Percentiles rank a stretch among this genome's conserved stretches.
Evolutionary conservation across 805 yeast genomes (phyloP).

Genomic region (Pichia thaimueangensis): DNA sequence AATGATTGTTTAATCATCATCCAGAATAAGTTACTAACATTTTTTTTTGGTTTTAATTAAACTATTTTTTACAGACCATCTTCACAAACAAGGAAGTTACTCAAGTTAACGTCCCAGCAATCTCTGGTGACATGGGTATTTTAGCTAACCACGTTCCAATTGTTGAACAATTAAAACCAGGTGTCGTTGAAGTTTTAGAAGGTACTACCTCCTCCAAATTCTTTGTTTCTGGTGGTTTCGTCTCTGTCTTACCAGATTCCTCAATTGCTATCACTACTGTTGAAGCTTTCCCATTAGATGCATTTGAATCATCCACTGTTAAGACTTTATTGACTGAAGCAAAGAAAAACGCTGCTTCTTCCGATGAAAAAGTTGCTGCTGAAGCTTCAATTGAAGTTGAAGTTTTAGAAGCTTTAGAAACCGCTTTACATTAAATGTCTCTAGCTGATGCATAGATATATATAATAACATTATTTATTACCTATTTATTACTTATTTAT

Average conservation of each 20-base stretch:
- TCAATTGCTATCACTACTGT: conserved; percentile 84
- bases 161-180: conserved; percentile 94
- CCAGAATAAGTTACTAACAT: no score
- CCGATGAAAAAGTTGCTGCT: conserved; percentile 85
- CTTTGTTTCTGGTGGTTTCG: conserved; percentile 95
- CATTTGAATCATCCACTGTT: conserved; percentile 75
- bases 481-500: conserved; percentile 15
- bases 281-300: conserved; percentile 90
- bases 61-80: conserved; percentile 22
- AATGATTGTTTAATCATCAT: no score
- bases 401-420: conserved; percentile 89
- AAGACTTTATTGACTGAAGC: conserved; percentile 85
- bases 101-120: conserved; percentile 94
- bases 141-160: conserved; percentile 97
- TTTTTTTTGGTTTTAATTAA: no score
- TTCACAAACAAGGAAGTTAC: conserved; percentile 31
- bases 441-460: no score
- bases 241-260: conserved; percentile 93
- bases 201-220: conserved; percentile 66
- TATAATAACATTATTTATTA: no score
- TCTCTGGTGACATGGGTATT: conserved; percentile 94
- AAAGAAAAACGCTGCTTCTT: conserved; percentile 77
- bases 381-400: conserved; percentile 94
- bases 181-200: conserved; percentile 87
- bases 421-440: conserved; percentile 38